phyloP scores from a whole-genome alignment of 2,329 filamentous ascomycete genomes.

The Colletotrichum sp. region DNA sequence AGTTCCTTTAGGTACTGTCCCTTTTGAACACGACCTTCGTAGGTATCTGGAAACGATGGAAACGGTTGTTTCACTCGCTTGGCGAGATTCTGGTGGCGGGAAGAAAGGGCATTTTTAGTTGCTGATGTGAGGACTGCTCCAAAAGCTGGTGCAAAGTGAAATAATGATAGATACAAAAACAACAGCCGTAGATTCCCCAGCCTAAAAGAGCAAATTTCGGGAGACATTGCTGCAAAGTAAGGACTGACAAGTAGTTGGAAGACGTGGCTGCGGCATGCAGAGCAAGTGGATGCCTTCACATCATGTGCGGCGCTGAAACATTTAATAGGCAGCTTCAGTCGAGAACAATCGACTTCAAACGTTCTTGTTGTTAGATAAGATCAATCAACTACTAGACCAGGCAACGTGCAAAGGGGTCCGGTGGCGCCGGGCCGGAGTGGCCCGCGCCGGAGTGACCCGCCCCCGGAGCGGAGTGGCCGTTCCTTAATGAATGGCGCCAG shows the following conservation, averaged over 20 bases:
- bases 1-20: neutral
- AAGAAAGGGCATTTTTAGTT: neutral
- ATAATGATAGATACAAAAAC: neutral
- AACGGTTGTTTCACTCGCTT: neutral
- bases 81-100: neutral
- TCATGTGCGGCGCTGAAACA: neutral
- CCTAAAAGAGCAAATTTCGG: fast-evolving
- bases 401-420: neutral
- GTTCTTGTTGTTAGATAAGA: neutral
- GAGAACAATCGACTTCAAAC: fast-evolving
- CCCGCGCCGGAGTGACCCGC: too few species aligned
- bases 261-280: neutral
- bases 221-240: neutral
- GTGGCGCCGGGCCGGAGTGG: neutral
- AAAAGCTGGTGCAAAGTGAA: neutral
- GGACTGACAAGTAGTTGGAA: neutral
- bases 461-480: neutral
- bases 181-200: neutral
- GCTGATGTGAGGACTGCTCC: neutral
- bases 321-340: neutral
- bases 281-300: neutral
- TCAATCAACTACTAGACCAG: neutral
- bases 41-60: neutral
- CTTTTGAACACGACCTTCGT: neutral
- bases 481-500: neutral